Base-by-base conservation (phyloP, 441 rosid genomes). In the Gossypium armourianum region DNA sequence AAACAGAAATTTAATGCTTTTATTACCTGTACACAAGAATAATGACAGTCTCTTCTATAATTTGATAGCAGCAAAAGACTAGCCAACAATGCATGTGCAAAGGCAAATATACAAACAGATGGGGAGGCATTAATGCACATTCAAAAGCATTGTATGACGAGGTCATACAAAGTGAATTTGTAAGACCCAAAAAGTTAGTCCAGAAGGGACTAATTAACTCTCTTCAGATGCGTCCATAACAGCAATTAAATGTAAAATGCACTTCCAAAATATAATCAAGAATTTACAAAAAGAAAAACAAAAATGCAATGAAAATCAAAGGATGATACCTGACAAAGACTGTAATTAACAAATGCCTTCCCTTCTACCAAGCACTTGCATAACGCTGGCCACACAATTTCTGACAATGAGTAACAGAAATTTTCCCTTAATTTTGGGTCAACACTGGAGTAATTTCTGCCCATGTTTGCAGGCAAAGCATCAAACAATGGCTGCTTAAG, bases 341-440 rank as follows among this genome's bases (percentile, higher is more conserved):
- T 86, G 81, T 82, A 83, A 83, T 88, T 83, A 75, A 95, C 70
- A 77, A 86, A 92, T 56, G 81, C 77, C 82, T 88, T 95, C 78
- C 99, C 98, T 76, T 88, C 96, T 47, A 80, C 80, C 86, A 95
- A 83, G 79, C 94, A 88, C 81, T 84, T 92, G 80, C 74, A 75
- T 75, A 89, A 78, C 26, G 88, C 73, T 24, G 87, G 87, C 98
- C 97, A 95, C n/a, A 86, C 76, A 72, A 73, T 83, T 81, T 86
- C 89, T 7, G 89, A 87, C 61, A 95, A 77, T 53, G 73, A 77
- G 81, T 66, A 74, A 72, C 79, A 65, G 76, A 92, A 92, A 54
- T 78, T 82, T 71, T 84, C 83, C 77, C 71, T 77, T 62, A 83
- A 79, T 52, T 80, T 80, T 1, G 70, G 72, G 84, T 79, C 85